Evolutionary conservation across 352 stramenopile genomes (phyloP).

Genomic region (Phytophthora agathidicida): DNA sequence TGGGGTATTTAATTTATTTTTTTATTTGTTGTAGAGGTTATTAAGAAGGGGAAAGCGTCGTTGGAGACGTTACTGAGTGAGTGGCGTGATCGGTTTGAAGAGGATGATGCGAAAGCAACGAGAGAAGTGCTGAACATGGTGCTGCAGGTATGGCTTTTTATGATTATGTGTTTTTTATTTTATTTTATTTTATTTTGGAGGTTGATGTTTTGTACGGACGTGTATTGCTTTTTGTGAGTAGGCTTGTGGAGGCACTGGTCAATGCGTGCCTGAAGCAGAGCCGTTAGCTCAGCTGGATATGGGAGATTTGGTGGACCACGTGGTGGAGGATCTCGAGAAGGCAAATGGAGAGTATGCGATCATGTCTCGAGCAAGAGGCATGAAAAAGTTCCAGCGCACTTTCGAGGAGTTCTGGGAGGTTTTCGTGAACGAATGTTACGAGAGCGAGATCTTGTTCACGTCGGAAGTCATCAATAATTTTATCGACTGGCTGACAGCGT

Average conservation of each 20-base stretch:
- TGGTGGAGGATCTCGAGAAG: slow-evolving; percentile 71
- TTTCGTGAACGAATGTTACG: slow-evolving; percentile 79
- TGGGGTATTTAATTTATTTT: slow-evolving; percentile 5
- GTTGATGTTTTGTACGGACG: slow-evolving; percentile 27
- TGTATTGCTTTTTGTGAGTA: slow-evolving; percentile 9
- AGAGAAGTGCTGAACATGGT: slow-evolving; percentile 84
- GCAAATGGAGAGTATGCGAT: slow-evolving; percentile 72
- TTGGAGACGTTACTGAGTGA: slow-evolving; percentile 58
- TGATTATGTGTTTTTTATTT: too few relatives aligned
- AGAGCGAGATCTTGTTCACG: slow-evolving; percentile 84
- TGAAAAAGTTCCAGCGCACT: slow-evolving; percentile 67
- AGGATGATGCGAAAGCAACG: slow-evolving; percentile 51
- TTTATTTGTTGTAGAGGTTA: slow-evolving; percentile 45
- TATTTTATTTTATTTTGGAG: too few relatives aligned
- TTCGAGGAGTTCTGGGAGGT: slow-evolving; percentile 82
- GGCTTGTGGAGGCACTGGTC: slow-evolving; percentile 59
- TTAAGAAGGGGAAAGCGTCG: slow-evolving; percentile 59
- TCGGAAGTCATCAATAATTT: slow-evolving; percentile 65
- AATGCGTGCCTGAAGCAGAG: slow-evolving; percentile 57
- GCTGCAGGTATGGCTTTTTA: slow-evolving; percentile 48
- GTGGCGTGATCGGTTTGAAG: slow-evolving; percentile 80
- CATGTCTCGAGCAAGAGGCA: slow-evolving; percentile 57
- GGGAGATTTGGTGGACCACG: slow-evolving; percentile 63
- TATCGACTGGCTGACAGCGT: slow-evolving; percentile 82
- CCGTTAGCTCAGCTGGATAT: slow-evolving; percentile 78